Evolutionary conservation across 108 stramenopile species (phyloP).

Genomic region (Cyclotella sp.): DNA sequence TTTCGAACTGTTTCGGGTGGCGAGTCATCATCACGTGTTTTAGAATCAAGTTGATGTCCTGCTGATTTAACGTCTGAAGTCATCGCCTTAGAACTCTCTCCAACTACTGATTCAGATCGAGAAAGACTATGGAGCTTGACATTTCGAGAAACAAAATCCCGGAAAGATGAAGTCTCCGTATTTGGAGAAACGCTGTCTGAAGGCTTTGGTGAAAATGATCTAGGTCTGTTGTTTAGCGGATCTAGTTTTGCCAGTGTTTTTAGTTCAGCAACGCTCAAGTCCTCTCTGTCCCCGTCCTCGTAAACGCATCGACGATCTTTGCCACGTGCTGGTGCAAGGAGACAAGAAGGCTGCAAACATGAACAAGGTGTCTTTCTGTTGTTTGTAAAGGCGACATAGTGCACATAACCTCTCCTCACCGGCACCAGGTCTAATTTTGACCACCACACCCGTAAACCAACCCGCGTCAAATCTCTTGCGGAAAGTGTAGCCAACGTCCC

Average conservation of each 20-base stretch:
- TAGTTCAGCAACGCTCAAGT: slow-evolving; percentile 33
- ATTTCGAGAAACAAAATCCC: neutral
- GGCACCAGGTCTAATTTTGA: slow-evolving; percentile 29
- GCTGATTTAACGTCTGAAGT: neutral
- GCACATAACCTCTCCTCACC: slow-evolving; percentile 11
- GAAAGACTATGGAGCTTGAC: neutral
- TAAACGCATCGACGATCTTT: slow-evolving; percentile 42
- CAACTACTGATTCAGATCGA: too few species aligned
- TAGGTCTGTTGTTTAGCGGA: slow-evolving; percentile 9
- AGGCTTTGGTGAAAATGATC: neutral
- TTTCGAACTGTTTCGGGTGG: neutral
- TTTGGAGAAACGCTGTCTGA: neutral
- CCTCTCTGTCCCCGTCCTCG: slow-evolving; percentile 53
- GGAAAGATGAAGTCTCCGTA: neutral
- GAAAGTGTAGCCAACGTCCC: slow-evolving; percentile 36
- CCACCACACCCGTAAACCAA: slow-evolving; percentile 31
- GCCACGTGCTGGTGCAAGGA: slow-evolving; percentile 8
- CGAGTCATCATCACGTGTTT: neutral
- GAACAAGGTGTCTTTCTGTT: neutral
- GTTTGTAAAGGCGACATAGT: neutral
- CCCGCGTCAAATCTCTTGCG: slow-evolving; percentile 34
- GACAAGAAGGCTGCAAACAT: neutral
- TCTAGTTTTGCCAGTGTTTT: slow-evolving; percentile 17
- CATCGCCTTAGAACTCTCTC: too few species aligned
- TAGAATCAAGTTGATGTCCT: neutral